phyloP scores from a whole-genome alignment of 2,329 filamentous ascomycete genomes.

The Sphaerulina vaccinii region DNA sequence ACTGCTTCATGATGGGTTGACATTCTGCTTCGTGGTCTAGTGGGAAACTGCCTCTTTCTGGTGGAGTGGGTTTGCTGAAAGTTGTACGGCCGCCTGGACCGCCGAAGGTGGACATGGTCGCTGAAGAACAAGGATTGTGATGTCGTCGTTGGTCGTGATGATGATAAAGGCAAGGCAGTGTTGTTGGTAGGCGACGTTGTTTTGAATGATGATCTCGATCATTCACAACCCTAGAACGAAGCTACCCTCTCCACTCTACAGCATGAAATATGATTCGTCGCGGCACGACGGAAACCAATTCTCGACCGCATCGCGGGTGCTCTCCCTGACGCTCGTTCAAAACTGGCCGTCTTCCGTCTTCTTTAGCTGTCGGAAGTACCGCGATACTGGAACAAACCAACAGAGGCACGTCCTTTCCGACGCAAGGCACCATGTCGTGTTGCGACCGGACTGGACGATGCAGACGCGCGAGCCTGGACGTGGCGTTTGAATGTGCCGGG shows the following conservation, averaged over 20 bases:
- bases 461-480: background rate
- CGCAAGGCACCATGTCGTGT: background rate
- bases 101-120: conserved; percentile 57
- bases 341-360: conserved; percentile 2
- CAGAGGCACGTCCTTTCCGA: background rate
- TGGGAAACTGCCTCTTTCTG: conserved; percentile 92
- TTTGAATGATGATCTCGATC: too few relatives aligned
- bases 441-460: background rate
- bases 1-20: conserved; percentile 80
- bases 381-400: background rate
- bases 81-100: conserved; percentile 61
- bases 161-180: background rate
- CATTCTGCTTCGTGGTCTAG: conserved; percentile 96
- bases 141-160: conserved; percentile 2
- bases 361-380: conserved; percentile 12
- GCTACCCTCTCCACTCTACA: too few relatives aligned
- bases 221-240: too few relatives aligned
- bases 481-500: background rate
- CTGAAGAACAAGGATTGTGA: background rate
- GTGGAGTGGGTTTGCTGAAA: conserved; percentile 70
- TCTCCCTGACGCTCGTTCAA: too few relatives aligned
- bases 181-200: background rate
- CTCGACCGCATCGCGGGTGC: too few relatives aligned
- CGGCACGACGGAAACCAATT: too few relatives aligned
- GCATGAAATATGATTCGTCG: too few relatives aligned